Base-by-base conservation (phyloP, 768 basidiomycete genomes). In the Boletus sp. region DNA sequence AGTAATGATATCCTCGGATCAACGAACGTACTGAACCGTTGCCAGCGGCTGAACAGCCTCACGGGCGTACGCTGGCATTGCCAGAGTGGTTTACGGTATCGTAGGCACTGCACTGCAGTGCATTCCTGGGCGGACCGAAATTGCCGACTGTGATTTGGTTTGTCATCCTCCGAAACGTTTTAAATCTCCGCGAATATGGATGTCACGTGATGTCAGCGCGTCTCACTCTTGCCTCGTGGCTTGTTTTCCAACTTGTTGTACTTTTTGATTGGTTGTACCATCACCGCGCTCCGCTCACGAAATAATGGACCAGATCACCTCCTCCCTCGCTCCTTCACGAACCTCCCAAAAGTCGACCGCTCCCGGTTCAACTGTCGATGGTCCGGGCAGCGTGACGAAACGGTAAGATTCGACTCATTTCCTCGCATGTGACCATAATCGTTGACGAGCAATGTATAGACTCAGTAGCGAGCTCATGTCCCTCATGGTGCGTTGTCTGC, bases 401-500 rank as follows among this genome's bases (percentile, higher is more conserved):
- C 84, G 91, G 91, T 90, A 18, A 50, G 61, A 33, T n/a, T 29
- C 17, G n/a, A 1, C 17, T 20, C 15, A 24, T 59, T 36, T 12
- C 17, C 32, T 24, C 35, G 33, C n/a, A 41, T 53, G 36, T 41
- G 56, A 50, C 39, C 28, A 40, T 50, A 29, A 24, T 54, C 41
- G 47, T 33, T n/a, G 47, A 52, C 49, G 49, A 47, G 62, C 42
- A 33, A 40, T 44, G 47, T 49, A 11, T 55, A 89, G 92, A 50
- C 79, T 94, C 59, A 83, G 84, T 63, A 92, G 80, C 65, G 92
- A 94, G 75, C 81, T 94, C 28, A 93, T 94, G 92, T 85, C 86
- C 20, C 77, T 94, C 54, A 91, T 94, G 92, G 92, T 91, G 57
- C 60, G 86, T 62, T 57, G 80, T 57, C 24, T 44, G 18, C 35